A percentile compares a stretch with the other conserved stretches of the same genome.
These are phyloP conservation scores for Rhododendron ferrugineum DNA, from an alignment of 148 eudicot species.

Conservation along the genomic window DNA sequence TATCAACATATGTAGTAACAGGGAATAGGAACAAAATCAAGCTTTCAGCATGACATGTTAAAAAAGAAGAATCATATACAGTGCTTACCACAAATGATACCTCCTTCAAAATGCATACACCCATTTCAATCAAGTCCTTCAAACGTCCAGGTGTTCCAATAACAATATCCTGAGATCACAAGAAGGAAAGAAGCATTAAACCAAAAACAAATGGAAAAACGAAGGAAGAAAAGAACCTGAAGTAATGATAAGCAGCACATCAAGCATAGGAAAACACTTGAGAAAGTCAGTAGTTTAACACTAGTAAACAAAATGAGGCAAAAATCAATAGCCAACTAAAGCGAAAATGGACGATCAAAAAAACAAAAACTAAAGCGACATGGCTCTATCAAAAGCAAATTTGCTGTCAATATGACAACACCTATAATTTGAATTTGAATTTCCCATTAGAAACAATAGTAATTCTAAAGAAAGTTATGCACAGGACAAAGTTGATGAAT, in stretches of 20 bases:
- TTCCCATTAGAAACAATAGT: neutral
- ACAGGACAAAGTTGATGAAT: neutral
- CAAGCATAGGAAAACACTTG: neutral
- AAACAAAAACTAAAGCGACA: neutral
- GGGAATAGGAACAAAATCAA: neutral
- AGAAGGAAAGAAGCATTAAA: neutral
- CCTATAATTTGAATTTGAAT: neutral
- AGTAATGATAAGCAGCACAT: neutral
- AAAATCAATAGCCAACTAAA: neutral
- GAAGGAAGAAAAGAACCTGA: neutral
- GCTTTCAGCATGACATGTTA: neutral
- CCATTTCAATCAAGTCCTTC: slow-evolving; percentile 92
- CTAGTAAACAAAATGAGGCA: neutral
- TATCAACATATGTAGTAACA: neutral
- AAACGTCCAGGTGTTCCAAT: slow-evolving; percentile 97
- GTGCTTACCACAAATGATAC: slow-evolving; percentile 84
- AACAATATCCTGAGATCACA: slow-evolving; percentile 71
- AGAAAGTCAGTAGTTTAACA: neutral
- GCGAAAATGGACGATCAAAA: neutral
- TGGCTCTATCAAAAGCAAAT: neutral
- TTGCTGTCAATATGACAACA: neutral
- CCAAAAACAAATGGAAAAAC: neutral
- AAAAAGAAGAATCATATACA: neutral
- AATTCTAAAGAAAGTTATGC: neutral
- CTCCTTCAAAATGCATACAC: slow-evolving; percentile 61